Evolutionary conservation across 305 asterid species (phyloP), one percentile per base, ranked within the genome.

Genomic region (Lippia alba): DNA sequence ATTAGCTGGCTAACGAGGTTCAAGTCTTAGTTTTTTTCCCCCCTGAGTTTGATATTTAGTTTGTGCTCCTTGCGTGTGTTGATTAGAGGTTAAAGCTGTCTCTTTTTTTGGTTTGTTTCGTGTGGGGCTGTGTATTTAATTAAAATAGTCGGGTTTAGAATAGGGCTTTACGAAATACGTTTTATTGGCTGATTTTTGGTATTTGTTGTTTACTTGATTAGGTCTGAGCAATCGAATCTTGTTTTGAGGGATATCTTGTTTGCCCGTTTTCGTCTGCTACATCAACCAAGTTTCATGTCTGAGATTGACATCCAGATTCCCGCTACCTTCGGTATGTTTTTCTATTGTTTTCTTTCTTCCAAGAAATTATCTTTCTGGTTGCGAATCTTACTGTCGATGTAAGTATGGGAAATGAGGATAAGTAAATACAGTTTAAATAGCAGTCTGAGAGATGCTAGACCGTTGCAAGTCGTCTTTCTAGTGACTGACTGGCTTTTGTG

Each of bases 301-400:
- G 95, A 83, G 53, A 61, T 83, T 80, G 89, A 88, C 78, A 68
- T 81, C 85, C 86, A 82, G 76, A 73, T 66, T 75, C 95, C 90
- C 32, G 32, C 77, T 57, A 66, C 92, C 60, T 81, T 74, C 61
- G 92, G 95, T 88, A 82, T 56, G 79, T 3, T 10, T 41, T 45
- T 50, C 62, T 19, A 20, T 18, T 6, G 4, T 16, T 15, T 33
- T 64, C 7, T 60, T 11, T 33, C 19, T 12, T 12, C 41, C 0
- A 2, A 50, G 15, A 8, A 16, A 16, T 12, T 44, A 30, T n/a
- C 44, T 33, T 20, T 50, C 30, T 49, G 24, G 12, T 6, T 14
- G 39, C 54, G 18, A 4, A 44, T 10, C 40, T 48, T 49, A 15
- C 16, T n/a, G 3, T 33, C 34, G 24, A 5, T 12, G 34, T 59